Evolutionary conservation across 2,329 filamentous ascomycete genomes (phyloP).

Genomic region (Thielaviopsis populi): DNA sequence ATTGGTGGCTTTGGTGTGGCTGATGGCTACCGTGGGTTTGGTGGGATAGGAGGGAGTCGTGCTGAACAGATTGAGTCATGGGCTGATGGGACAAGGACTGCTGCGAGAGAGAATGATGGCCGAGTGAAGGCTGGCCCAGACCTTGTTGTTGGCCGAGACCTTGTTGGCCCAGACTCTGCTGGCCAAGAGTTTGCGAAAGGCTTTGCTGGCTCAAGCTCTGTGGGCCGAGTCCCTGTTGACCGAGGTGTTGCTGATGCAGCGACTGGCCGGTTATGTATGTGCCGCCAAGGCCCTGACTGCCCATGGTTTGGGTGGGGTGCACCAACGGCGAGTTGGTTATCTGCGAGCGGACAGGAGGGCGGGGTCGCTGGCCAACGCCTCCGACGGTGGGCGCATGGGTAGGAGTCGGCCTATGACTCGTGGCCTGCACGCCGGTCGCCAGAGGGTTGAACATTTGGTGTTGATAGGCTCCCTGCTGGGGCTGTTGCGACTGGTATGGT

Average conservation of each 20-base stretch:
- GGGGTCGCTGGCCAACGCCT: slow-evolving; percentile 31
- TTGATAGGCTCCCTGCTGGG: slow-evolving; percentile 32
- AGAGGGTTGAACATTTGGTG: slow-evolving; percentile 39
- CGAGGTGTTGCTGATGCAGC: slow-evolving; percentile 21
- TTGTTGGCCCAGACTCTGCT: slow-evolving; percentile 19
- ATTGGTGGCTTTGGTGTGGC: slow-evolving; percentile 22
- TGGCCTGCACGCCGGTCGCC: slow-evolving; percentile 34
- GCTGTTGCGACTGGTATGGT: slow-evolving; percentile 39
- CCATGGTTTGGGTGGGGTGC: slow-evolving; percentile 19
- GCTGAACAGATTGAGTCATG: slow-evolving; percentile 27
- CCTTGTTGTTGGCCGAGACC: slow-evolving; percentile 15
- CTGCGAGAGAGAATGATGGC: slow-evolving; percentile 10
- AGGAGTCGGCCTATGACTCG: slow-evolving; percentile 31
- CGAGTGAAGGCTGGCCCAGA: slow-evolving; percentile 2
- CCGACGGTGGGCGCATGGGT: slow-evolving; percentile 35
- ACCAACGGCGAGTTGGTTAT: slow-evolving; percentile 23
- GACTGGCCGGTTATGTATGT: slow-evolving; percentile 22
- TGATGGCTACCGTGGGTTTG: slow-evolving; percentile 26
- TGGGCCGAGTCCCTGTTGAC: slow-evolving; percentile 21
- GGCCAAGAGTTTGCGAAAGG: slow-evolving; percentile 18
- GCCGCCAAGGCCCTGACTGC: slow-evolving; percentile 18
- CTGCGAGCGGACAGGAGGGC: slow-evolving; percentile 27
- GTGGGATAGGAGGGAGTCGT: slow-evolving; percentile 31
- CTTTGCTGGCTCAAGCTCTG: slow-evolving; percentile 22
- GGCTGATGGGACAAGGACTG: slow-evolving; percentile 16